Evolutionary conservation across 768 basidiomycete species (phyloP).

Genomic region (Omphalotus guepiniiformis): DNA sequence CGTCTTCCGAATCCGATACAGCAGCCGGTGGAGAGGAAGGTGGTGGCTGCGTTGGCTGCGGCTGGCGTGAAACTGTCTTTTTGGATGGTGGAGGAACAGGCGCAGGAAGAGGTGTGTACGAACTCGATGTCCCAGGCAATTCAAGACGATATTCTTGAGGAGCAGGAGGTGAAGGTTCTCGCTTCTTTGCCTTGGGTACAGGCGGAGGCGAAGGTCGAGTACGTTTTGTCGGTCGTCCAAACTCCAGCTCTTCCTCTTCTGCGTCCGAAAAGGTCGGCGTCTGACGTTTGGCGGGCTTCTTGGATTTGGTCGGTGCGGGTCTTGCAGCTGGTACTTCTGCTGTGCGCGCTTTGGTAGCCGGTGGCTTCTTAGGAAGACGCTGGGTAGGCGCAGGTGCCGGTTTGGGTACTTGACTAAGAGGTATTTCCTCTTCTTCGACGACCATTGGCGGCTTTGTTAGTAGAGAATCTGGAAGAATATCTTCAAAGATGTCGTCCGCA

Average conservation of each 20-base stretch:
- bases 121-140: conserved; percentile 11
- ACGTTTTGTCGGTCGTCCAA: conserved; percentile 39
- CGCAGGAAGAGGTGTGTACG: conserved; percentile 15
- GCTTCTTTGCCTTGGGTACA: conserved; percentile 22
- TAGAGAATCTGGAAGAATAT: conserved; percentile 27
- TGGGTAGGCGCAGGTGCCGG: conserved; percentile 22
- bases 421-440: conserved; percentile 33
- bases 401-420: conserved; percentile 19
- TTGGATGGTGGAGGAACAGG: neutral
- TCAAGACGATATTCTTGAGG: conserved; percentile 14
- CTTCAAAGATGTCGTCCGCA: conserved; percentile 42
- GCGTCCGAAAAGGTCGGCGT: conserved; percentile 22
- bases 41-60: conserved; percentile 17
- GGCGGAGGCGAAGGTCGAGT: conserved; percentile 20
- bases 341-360: conserved; percentile 14
- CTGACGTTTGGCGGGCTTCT: conserved; percentile 22
- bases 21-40: conserved; percentile 17
- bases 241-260: conserved; percentile 46
- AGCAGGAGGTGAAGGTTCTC: conserved; percentile 25
- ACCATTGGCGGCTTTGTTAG: conserved; percentile 20
- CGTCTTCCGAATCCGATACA: conserved; percentile 36
- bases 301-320: conserved; percentile 12
- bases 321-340: conserved; percentile 13
- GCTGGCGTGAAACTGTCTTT: neutral
- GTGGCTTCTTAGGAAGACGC: conserved; percentile 15